phyloP scores from a whole-genome alignment of 202 grass and related monocot genomes.

The Panicum virgatum region DNA sequence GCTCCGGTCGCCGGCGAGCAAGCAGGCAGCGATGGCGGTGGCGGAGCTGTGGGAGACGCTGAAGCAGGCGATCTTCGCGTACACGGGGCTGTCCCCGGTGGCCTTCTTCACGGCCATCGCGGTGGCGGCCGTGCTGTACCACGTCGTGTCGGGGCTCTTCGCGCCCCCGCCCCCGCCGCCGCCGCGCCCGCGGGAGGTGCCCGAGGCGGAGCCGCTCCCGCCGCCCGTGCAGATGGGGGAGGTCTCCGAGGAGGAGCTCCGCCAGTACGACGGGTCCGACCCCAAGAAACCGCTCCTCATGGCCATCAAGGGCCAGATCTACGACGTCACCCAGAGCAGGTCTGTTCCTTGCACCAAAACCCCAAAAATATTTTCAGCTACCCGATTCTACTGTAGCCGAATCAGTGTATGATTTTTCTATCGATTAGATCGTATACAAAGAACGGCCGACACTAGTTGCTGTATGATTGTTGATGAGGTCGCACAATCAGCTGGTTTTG shows the following conservation, averaged over 20 bases:
- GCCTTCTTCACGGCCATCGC: constrained; percentile 83
- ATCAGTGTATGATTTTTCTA: neutral
- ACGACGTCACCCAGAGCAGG: constrained; percentile 92
- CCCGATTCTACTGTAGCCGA: neutral
- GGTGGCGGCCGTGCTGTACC: constrained; percentile 73
- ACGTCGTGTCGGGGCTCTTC: constrained; percentile 69
- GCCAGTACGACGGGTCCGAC: constrained; percentile 64
- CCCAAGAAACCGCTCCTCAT: constrained; percentile 75
- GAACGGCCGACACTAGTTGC: neutral
- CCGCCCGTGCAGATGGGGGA: constrained; percentile 79
- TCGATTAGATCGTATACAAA: neutral
- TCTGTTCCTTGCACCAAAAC: neutral
- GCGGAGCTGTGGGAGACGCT: constrained; percentile 81
- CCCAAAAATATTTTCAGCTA: neutral
- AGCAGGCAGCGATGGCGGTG: constrained; percentile 31
- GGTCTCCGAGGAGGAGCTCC: constrained; percentile 71
- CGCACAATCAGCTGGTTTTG: neutral
- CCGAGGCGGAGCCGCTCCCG: constrained; percentile 63
- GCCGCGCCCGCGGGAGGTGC: constrained; percentile 29
- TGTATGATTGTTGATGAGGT: neutral
- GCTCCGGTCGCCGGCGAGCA: neutral
- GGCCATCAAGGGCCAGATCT: constrained; percentile 92
- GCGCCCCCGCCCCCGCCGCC: constrained; percentile 36
- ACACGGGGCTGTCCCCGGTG: constrained; percentile 82
- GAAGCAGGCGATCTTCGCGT: constrained; percentile 69